Evolutionary conservation across 768 basidiomycete genomes (phyloP).

Genomic region (Tremella fuciformis): DNA sequence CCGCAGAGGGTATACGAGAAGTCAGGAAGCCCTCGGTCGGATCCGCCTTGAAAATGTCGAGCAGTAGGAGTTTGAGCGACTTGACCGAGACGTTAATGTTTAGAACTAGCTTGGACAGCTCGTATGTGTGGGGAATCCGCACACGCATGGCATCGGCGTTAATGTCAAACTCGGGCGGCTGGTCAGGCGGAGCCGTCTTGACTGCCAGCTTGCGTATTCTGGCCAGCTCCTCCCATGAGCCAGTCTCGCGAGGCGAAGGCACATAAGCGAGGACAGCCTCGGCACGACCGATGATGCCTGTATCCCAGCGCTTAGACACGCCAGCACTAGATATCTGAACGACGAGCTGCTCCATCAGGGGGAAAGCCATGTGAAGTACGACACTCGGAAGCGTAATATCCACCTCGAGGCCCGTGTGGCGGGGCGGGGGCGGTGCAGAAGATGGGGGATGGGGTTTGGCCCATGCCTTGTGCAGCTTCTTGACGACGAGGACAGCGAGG

Average conservation of each 20-base stretch:
- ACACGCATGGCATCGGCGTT: constrained; percentile 66
- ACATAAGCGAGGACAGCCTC: constrained; percentile 58
- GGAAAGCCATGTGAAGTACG: constrained; percentile 47
- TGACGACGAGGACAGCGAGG: constrained; percentile 61
- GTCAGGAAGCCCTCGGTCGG: constrained; percentile 55
- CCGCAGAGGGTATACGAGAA: constrained; percentile 65
- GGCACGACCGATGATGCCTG: constrained; percentile 54
- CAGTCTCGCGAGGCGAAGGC: constrained; percentile 55
- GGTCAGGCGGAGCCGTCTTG: constrained; percentile 50
- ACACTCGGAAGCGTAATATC: constrained; percentile 29
- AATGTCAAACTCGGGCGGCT: constrained; percentile 54
- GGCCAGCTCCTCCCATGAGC: constrained; percentile 72
- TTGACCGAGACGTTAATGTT: constrained; percentile 70
- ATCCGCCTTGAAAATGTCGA: constrained; percentile 58
- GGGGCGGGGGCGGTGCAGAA: constrained; percentile 9
- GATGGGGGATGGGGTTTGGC: constrained; percentile 30
- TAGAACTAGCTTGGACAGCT: constrained; percentile 71
- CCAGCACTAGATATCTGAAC: constrained; percentile 22
- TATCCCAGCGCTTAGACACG: constrained; percentile 29
- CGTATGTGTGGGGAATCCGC: constrained; percentile 75
- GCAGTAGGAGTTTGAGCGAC: constrained; percentile 65
- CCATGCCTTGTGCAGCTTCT: constrained; percentile 52
- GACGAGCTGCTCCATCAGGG: constrained; percentile 52
- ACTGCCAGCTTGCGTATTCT: constrained; percentile 60
- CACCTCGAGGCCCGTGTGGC: constrained; percentile 50